Base-by-base conservation (phyloP, 2,329 filamentous ascomycete genomes). In the Sodiomyces alkalinus region DNA sequence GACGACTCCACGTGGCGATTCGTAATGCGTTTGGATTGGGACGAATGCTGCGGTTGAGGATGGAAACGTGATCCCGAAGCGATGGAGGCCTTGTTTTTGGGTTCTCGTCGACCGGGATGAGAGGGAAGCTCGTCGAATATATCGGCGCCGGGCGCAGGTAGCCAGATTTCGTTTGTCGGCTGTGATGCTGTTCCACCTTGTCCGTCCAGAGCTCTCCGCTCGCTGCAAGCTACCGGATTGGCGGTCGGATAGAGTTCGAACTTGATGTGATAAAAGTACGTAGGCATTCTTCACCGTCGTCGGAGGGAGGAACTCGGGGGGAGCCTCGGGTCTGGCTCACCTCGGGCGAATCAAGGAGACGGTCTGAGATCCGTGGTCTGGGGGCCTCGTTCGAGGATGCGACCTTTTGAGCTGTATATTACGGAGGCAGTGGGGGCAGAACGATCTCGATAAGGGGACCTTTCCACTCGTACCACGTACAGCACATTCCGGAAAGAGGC, bases 261-360 rank as follows among this genome's bases (percentile, higher is more conserved):
- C 40, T 68, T 74, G n/a, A 78, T 44, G 40, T 77, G 71, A 41
- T 76, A 77, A 38, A 68, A 69, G 46, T 73, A 74, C 17, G 62
- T 62, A 55, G 64, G 63, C 68, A 73, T 29, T 17, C n/a, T n/a
- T n/a, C n/a, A n/a, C n/a, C n/a, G n/a, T n/a, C n/a, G n/a, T n/a
- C n/a, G n/a, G n/a, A n/a, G n/a, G n/a, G n/a, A n/a, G n/a, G n/a
- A n/a, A n/a, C n/a, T n/a, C n/a, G n/a, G n/a, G n/a, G n/a, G n/a
- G n/a, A n/a, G n/a, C n/a, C n/a, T n/a, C n/a, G n/a, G n/a, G n/a
- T 22, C 21, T 22, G 11, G 5, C 11, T n/a, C 6, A 15, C 22
- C 16, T 24, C n/a, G n/a, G n/a, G 22, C 22, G 11, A 24, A 14
- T 13, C 11, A 5, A 5, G n/a, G 22, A 13, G 22, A 9, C 16